A percentile compares a stretch with the other conserved stretches of the same genome.
Conservation (phyloP, 1,284 basidiomycete genomes). For the Athelia psychrophila region DNA sequence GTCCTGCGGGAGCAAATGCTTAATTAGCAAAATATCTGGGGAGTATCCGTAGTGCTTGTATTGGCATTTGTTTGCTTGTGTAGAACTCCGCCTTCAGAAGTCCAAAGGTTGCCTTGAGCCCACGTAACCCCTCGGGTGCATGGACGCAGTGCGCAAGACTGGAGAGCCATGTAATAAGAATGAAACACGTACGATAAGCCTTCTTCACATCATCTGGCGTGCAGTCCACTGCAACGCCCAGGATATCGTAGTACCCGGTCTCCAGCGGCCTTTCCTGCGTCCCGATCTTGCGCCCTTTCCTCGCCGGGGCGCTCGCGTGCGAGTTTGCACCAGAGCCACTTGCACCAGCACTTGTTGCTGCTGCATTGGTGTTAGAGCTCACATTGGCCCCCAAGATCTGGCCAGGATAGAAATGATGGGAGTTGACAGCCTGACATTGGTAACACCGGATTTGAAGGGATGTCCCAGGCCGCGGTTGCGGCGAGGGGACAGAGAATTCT, state of each 20-base stretch:
- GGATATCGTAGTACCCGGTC: constrained; percentile 84
- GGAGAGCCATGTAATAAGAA: not conserved
- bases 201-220: constrained; percentile 91
- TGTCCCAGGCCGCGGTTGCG: constrained; percentile 61
- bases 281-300: constrained; percentile 70
- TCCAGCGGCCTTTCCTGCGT: constrained; percentile 89
- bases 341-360: constrained; percentile 10
- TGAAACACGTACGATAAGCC: constrained; percentile 72
- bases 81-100: too few relatives aligned
- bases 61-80: too few relatives aligned
- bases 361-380: constrained; percentile 5
- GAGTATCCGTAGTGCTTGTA: too few relatives aligned
- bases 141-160: too few relatives aligned
- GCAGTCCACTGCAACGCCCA: constrained; percentile 75
- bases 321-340: constrained; percentile 17
- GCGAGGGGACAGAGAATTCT: constrained; percentile 74
- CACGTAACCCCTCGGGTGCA: too few relatives aligned
- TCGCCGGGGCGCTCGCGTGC: constrained; percentile 21
- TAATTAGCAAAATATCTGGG: too few relatives aligned
- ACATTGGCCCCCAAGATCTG: constrained; percentile 43
- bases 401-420: constrained; percentile 61
- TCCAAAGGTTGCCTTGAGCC: not conserved
- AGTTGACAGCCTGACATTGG: constrained; percentile 55
- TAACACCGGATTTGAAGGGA: constrained; percentile 72
- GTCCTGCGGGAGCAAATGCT: constrained; percentile 45